phyloP scores from a whole-genome alignment of 768 basidiomycete species.

The Dacryopinax spathularia region DNA sequence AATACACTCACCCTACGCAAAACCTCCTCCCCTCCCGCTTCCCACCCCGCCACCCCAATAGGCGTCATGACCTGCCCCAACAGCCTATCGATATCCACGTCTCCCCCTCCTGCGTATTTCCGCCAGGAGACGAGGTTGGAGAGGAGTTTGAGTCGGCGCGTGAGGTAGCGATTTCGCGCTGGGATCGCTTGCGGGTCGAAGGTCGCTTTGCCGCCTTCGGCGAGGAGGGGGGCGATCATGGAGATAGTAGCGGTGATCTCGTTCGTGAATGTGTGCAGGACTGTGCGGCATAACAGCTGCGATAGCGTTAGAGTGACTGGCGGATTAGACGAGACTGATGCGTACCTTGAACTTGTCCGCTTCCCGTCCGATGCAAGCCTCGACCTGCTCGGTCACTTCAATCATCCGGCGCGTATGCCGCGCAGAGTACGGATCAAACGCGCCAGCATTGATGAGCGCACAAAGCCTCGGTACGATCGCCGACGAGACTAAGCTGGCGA shows the following conservation, averaged over 20 bases:
- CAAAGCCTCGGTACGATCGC: constrained; percentile 61
- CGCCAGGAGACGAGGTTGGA: constrained; percentile 63
- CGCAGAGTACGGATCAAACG: constrained; percentile 66
- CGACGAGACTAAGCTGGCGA: constrained; percentile 76
- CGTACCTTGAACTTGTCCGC: constrained; percentile 29
- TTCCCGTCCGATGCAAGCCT: constrained; percentile 52
- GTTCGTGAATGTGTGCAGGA: constrained; percentile 20
- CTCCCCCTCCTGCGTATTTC: constrained; percentile 50
- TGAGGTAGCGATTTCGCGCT: constrained; percentile 55
- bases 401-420: constrained; percentile 45
- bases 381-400: constrained; percentile 68
- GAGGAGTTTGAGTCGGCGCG: constrained; percentile 55
- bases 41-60: constrained; percentile 67
- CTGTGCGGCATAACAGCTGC: neutral
- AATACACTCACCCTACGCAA: constrained; percentile 37
- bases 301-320: neutral
- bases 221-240: constrained; percentile 37
- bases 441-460: constrained; percentile 64
- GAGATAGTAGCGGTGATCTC: constrained; percentile 39
- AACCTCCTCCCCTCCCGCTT: constrained; percentile 63
- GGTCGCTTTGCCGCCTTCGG: constrained; percentile 22
- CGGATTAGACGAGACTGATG: constrained; percentile 7
- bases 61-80: constrained; percentile 47
- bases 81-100: constrained; percentile 39
- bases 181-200: constrained; percentile 69